These are phyloP conservation scores for Gossypioides kirkii DNA, from an alignment of 345 rosid genomes.

Conservation along the genomic window DNA sequence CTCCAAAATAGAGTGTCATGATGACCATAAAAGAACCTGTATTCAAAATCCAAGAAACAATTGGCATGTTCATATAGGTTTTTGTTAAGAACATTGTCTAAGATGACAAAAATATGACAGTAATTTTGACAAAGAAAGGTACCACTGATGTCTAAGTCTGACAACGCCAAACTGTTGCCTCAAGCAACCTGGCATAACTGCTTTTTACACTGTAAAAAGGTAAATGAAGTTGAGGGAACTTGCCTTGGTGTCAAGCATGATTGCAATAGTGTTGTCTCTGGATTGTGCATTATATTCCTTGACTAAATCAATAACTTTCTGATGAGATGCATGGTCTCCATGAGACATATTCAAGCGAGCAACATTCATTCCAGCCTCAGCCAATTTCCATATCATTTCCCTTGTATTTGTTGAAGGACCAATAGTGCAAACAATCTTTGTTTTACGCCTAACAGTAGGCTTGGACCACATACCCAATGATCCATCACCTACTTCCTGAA, in stretches of 20 bases:
- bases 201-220: not conserved
- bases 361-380: conserved; percentile 98
- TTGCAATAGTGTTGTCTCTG: conserved; percentile 83
- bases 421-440: conserved; percentile 95
- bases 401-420: conserved; percentile 90
- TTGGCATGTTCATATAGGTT: not conserved
- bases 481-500: conserved; percentile 56
- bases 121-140: not conserved
- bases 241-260: conserved; percentile 98
- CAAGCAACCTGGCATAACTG: not conserved
- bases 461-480: conserved; percentile 79
- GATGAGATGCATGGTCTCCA: conserved; percentile 96
- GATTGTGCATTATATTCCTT: conserved; percentile 91
- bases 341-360: conserved; percentile 98
- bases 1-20: not conserved
- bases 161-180: not conserved
- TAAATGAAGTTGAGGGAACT: conserved; percentile 19
- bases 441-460: conserved; percentile 78
- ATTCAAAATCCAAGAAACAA: not conserved
- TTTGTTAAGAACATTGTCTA: not conserved
- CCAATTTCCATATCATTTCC: conserved; percentile 99
- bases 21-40: not conserved
- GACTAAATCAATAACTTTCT: conserved; percentile 95
- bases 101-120: not conserved
- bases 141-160: not conserved